Evolutionary conservation across 176 grass and related monocot genomes (phyloP).

Genomic region (Ensete glaucum): DNA sequence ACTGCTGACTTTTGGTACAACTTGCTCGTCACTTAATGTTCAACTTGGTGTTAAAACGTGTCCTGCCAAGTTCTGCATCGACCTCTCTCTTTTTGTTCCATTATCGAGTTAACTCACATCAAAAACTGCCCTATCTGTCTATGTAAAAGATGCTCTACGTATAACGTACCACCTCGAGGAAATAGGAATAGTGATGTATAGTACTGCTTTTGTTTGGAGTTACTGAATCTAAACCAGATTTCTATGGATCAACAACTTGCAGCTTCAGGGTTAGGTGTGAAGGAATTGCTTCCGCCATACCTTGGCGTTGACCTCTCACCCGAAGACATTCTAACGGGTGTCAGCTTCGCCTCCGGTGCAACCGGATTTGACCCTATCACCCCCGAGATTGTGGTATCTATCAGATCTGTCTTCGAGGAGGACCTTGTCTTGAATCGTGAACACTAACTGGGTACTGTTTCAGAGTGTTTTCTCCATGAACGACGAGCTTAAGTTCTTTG

Average conservation of each 20-base stretch:
- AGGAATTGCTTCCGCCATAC: constrained; percentile 15
- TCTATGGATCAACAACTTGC: not conserved
- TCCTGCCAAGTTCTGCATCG: too few species aligned
- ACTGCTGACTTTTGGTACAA: too few species aligned
- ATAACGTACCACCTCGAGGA: too few species aligned
- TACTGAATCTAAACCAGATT: not conserved
- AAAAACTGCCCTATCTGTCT: not conserved
- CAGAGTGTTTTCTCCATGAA: constrained; percentile 55
- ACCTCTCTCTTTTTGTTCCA: too few species aligned
- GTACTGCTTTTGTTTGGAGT: not conserved
- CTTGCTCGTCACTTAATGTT: too few species aligned
- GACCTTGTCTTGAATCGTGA: not conserved
- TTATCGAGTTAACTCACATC: not conserved
- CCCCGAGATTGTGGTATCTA: constrained; percentile 35
- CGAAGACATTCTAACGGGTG: constrained; percentile 18
- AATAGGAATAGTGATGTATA: not conserved
- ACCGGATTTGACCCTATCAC: constrained; percentile 47
- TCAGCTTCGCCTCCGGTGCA: constrained; percentile 21
- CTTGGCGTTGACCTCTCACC: constrained; percentile 2
- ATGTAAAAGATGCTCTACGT: too few species aligned
- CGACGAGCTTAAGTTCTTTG: constrained; percentile 50
- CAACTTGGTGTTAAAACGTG: too few species aligned
- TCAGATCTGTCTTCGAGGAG: not conserved
- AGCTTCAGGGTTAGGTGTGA: constrained; percentile 12
- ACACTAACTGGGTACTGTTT: not conserved